Conservation (phyloP, 306 rosid species). For the Prosopis cineraria region DNA sequence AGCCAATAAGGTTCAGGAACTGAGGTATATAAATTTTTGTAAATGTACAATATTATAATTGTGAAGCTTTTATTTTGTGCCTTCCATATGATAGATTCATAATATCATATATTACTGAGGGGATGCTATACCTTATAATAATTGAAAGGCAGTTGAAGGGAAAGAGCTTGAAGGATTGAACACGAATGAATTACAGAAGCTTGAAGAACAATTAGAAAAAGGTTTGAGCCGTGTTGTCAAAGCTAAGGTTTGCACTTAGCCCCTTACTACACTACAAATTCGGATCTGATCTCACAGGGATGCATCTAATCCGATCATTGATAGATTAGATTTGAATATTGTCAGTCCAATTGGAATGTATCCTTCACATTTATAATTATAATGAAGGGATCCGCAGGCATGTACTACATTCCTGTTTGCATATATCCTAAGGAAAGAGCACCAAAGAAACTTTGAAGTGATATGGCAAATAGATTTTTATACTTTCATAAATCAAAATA, state of each 20-base stretch:
- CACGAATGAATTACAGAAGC: slow-evolving; percentile 4
- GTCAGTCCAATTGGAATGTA: too few species aligned
- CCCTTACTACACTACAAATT: not conserved
- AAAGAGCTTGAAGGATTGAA: slow-evolving; percentile 5
- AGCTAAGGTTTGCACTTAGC: slow-evolving; percentile 17
- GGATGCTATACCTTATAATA: not conserved
- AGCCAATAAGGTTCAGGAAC: not conserved
- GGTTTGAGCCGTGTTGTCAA: not conserved
- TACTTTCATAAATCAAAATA: too few species aligned
- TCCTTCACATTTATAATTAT: not conserved
- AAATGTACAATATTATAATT: too few species aligned
- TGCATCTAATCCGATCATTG: not conserved
- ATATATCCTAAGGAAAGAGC: not conserved
- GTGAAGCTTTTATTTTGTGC: not conserved
- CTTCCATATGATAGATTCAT: not conserved
- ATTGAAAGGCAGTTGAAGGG: not conserved
- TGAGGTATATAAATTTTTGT: not conserved
- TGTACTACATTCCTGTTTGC: not conserved
- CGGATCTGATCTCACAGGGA: too few species aligned
- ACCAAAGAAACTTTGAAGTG: too few species aligned
- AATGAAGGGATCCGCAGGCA: not conserved
- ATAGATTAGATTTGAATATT: not conserved
- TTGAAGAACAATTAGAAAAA: not conserved
- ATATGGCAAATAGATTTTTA: too few species aligned
- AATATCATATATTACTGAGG: not conserved